Evolutionary conservation across 768 basidiomycete species (phyloP).

Genomic region (Kwoniella sp.): DNA sequence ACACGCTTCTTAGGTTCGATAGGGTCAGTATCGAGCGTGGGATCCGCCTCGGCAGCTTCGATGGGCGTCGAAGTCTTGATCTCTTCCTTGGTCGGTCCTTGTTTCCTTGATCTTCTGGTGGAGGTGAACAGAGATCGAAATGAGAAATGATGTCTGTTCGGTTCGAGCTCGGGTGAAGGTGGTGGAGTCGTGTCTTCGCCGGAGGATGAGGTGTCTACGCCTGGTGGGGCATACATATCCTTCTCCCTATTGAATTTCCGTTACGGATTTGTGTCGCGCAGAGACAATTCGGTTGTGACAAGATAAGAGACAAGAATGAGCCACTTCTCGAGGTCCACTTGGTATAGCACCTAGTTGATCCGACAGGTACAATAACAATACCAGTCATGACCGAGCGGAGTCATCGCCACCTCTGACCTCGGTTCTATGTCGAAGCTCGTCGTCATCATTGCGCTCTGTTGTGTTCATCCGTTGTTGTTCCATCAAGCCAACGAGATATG

Average conservation of each 20-base stretch:
- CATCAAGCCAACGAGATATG: background rate
- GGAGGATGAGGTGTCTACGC: conserved; percentile 11
- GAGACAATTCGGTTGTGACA: too few species aligned
- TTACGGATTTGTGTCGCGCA: too few species aligned
- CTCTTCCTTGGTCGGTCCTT: background rate
- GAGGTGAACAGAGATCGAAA: conserved; percentile 14
- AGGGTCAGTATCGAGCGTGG: conserved; percentile 2
- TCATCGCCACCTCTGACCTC: too few species aligned
- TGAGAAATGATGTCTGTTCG: conserved; percentile 17
- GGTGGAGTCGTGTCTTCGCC: conserved; percentile 16
- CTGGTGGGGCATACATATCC: conserved; percentile 16
- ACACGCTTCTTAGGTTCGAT: conserved; percentile 8
- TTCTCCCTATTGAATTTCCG: background rate
- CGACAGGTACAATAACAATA: too few species aligned
- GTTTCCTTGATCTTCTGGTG: background rate
- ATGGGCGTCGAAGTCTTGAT: conserved; percentile 3
- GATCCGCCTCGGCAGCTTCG: conserved; percentile 13
- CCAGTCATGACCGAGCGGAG: too few species aligned
- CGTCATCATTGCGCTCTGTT: background rate
- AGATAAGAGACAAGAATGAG: too few species aligned
- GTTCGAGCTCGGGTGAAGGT: background rate
- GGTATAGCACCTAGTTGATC: too few species aligned
- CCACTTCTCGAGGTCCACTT: too few species aligned
- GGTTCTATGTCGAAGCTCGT: background rate
- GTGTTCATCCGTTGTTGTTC: background rate